phyloP scores from a whole-genome alignment of 768 basidiomycete genomes.

The Sporobolomyces roseus region DNA sequence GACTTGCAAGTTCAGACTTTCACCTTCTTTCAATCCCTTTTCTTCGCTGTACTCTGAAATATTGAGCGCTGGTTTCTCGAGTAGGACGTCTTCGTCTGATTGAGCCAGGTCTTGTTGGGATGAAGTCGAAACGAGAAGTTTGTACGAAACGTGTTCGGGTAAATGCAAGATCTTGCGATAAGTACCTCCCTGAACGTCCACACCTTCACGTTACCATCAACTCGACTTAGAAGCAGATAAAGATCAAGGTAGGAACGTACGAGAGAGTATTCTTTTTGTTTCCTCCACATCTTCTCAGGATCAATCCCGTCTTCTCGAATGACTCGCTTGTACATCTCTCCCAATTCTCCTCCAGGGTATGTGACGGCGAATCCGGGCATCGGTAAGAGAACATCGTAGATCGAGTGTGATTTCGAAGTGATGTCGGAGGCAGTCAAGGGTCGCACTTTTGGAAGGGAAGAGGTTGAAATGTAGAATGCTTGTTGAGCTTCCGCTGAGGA shows the following conservation, averaged over 20 bases:
- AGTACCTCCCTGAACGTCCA: constrained; percentile 65
- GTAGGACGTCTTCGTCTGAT: constrained; percentile 87
- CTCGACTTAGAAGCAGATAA: not conserved
- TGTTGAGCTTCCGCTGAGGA: constrained; percentile 22
- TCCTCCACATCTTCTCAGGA: constrained; percentile 79
- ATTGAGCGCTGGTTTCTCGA: constrained; percentile 70
- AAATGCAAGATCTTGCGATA: constrained; percentile 87
- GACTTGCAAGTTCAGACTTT: constrained; percentile 83
- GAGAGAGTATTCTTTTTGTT: constrained; percentile 62
- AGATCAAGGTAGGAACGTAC: not conserved
- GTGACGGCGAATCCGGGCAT: constrained; percentile 90
- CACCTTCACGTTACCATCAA: not conserved
- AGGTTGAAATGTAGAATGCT: constrained; percentile 26
- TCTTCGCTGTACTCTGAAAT: constrained; percentile 50
- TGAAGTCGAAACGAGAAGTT: constrained; percentile 79
- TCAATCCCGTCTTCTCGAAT: constrained; percentile 81
- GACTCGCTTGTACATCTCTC: constrained; percentile 77
- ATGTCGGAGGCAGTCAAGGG: constrained; percentile 72
- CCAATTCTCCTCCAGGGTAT: constrained; percentile 82
- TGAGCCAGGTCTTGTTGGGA: constrained; percentile 87
- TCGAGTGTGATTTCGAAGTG: constrained; percentile 63
- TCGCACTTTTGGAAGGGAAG: constrained; percentile 57
- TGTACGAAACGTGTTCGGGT: constrained; percentile 77
- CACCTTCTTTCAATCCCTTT: constrained; percentile 56
- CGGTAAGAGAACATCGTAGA: constrained; percentile 97